A percentile compares a stretch with the other conserved stretches of the same genome.
Conservation (phyloP, 345 rosid species). For the Populus nigra region DNA sequence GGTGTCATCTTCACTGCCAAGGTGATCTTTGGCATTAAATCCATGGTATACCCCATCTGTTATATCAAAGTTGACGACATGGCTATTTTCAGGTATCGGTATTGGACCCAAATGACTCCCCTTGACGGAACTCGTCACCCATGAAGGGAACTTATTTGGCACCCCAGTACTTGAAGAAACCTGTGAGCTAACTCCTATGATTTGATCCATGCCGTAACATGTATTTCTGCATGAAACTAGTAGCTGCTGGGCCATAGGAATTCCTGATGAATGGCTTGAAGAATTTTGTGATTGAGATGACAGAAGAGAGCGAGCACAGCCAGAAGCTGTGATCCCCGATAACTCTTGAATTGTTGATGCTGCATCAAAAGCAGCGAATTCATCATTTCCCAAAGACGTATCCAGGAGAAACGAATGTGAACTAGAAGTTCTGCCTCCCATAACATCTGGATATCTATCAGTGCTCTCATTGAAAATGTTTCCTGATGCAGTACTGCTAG, state of each 20-base stretch:
- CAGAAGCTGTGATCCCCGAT: constrained; percentile 35
- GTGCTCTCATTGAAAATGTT: constrained; percentile 27
- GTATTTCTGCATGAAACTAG: constrained; percentile 13
- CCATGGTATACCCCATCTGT: constrained; percentile 32
- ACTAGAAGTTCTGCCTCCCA: constrained; percentile 30
- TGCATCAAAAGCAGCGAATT: constrained; percentile 29
- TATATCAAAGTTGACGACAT: constrained; percentile 30
- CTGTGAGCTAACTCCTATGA: constrained; percentile 23
- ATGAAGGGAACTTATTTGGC: constrained; percentile 33
- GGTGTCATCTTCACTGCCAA: constrained; percentile 37
- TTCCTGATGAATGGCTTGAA: constrained; percentile 33
- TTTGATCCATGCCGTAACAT: constrained; percentile 15
- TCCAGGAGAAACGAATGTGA: constrained; percentile 38
- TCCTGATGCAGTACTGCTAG: constrained; percentile 19
- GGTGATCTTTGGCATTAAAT: constrained; percentile 25
- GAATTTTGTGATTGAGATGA: constrained; percentile 45
- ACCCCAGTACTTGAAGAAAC: constrained; percentile 18
- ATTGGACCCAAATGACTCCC: constrained; percentile 27
- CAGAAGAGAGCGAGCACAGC: constrained; percentile 74
- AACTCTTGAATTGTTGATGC: constrained; percentile 36
- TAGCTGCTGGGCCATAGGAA: constrained; percentile 22
- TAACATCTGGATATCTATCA: constrained; percentile 22
- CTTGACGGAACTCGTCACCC: constrained; percentile 35
- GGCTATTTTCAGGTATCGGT: constrained; percentile 28
- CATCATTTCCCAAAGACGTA: constrained; percentile 35